Base-by-base conservation (phyloP, 1,139 yeast species). In the Yamadazyma blattariae region DNA sequence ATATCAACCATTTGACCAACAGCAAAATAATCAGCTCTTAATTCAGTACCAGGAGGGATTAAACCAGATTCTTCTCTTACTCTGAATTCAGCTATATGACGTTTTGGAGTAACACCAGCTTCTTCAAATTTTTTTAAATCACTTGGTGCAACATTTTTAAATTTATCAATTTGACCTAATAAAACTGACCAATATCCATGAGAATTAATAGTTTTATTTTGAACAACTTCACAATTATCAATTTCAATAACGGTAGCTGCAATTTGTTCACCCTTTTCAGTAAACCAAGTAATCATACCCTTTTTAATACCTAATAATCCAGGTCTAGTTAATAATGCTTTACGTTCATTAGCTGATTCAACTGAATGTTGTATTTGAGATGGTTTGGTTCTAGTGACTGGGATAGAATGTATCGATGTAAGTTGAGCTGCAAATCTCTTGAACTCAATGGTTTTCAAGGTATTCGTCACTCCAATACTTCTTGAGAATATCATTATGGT, bases 211-310 rank as follows among this genome's bases (percentile, higher is more conserved):
- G 92, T 83, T 56, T 85, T 86, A 50, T 77, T 79, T 52, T 74
- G 74, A 15, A 85, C 62, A 15, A 92, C 97, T 64, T 94, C 98
- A 45, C 88, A 86, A 38, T 90, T 79, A 57, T 89, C 87, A 40
- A 94, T 74, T 56, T 89, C 95, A 28, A 92, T 67, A 7, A 92
- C 87, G 2, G 99, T 94, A 33, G 88, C 89, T 7, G 89, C 88
- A 32, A 69, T 61, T 41, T 80, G 79, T 38, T 70, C 69, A n/a
- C 96, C 96, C 5, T 71, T 67, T 26, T 74, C 73, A 25, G 77
- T 73, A 56, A 77, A 92, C 77, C 81, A 86, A 10, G 95, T 79
- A 37, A 89, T 80, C 97, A 92, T 90, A 15, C 97, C 97, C 44
- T 83, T 69, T 56, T 92, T 92, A 44, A 79, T 67, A 0, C 95